Evolutionary conservation across 306 rosid genomes (phyloP).

Genomic region (Corylus avellana): DNA sequence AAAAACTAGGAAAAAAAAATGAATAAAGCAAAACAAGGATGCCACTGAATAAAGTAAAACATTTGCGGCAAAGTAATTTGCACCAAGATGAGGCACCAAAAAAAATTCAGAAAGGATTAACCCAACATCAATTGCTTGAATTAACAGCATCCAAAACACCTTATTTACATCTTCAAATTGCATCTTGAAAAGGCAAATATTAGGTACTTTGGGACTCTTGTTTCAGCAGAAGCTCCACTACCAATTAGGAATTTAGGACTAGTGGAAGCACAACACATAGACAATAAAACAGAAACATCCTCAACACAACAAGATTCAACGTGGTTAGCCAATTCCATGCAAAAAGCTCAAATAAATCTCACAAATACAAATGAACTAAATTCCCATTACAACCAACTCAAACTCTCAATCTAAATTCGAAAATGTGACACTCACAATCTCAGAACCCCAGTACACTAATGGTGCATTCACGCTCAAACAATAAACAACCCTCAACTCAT

Average conservation of each 20-base stretch:
- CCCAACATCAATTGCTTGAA: slow-evolving; percentile 2
- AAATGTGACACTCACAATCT: not conserved
- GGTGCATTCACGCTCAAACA: not conserved
- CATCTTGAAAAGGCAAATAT: not conserved
- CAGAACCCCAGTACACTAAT: not conserved
- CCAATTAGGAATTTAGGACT: no score
- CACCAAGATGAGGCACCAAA: slow-evolving; percentile 15
- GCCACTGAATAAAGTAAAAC: slow-evolving; percentile 9
- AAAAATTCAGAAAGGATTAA: slow-evolving; percentile 7
- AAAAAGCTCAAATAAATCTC: not conserved
- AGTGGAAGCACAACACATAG: not conserved
- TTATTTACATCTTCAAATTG: not conserved
- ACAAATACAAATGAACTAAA: not conserved
- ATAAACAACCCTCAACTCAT: not conserved
- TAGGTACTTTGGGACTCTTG: not conserved
- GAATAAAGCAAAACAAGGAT: not conserved
- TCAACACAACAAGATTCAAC: not conserved
- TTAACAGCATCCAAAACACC: not conserved
- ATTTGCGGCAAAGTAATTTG: not conserved
- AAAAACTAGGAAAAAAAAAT: no score
- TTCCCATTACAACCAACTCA: not conserved
- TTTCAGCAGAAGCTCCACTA: not conserved
- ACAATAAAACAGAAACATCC: not conserved
- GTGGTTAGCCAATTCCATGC: not conserved
- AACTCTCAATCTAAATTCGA: not conserved